Evolutionary conservation across 495 filamentous ascomycete species (phyloP), one percentile per base, ranked within the genome.

Genomic region (Aspergillus leporis): DNA sequence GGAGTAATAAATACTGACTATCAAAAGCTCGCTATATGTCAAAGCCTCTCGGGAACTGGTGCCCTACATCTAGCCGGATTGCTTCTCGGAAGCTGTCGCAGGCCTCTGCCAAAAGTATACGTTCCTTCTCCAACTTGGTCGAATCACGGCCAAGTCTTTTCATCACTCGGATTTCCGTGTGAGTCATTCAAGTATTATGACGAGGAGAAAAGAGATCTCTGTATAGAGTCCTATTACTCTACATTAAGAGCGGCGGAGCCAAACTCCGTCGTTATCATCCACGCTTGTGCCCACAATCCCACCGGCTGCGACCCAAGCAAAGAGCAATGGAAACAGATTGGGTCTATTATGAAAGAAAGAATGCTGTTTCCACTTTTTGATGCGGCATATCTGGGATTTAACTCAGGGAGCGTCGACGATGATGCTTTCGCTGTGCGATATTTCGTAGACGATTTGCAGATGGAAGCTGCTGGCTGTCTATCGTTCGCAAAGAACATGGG

Each of bases 41-140:
- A 91, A 71, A 90, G 89, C 61, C 87, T 96, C 71, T 94, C 91
- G 46, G 91, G 91, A 56, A 95, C 91, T 19, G 91, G 91, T 46
- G 88, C 91, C 23, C 81, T 93, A 12, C 91, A 95, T 62, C 72
- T 94, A 3, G 91, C 90, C 51, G 90, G 86, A 53, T 79, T 89
- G 55, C 89, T 94, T 75, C 82, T 94, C 45, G 75, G 83, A 61
- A 56, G 55, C n/a, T 61, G 53, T 46, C 59, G 61, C 10, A 43
- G 16, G 3, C 53, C 59, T 9, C 55, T 63, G 1, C 63, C 69
- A 1, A 70, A 63, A 38, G 59, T 76, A 28, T 72, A 70, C 51
- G 67, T 74, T 19, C 68, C 74, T 5, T 32, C 48, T 0, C 69
- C 74, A 5, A 77, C 73, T 0, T 78, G 74, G 73, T 69, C 71